Conservation (phyloP, 2,329 filamentous ascomycete genomes). For the Ascochyta koolunga region DNA sequence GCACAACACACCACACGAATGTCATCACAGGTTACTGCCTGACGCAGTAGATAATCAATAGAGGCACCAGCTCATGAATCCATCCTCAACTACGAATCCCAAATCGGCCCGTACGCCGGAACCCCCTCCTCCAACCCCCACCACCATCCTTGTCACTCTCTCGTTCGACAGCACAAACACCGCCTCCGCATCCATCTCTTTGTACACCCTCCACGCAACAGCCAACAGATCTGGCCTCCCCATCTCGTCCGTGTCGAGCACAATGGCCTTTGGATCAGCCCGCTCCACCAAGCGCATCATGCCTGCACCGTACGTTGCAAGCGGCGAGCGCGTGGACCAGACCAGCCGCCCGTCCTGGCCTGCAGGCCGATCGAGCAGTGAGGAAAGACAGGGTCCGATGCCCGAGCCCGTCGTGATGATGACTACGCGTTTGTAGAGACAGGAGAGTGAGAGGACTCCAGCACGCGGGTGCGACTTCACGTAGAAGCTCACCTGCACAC, state of each 20-base stretch:
- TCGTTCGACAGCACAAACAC: conserved; percentile 77
- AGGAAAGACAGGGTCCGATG: conserved; percentile 51
- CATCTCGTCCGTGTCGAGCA: conserved; percentile 68
- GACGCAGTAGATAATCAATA: too few relatives aligned
- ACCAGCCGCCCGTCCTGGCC: conserved; percentile 64
- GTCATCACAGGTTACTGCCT: too few relatives aligned
- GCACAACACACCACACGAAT: too few relatives aligned
- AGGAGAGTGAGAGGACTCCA: conserved; percentile 41
- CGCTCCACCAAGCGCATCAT: conserved; percentile 62
- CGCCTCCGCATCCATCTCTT: conserved; percentile 63
- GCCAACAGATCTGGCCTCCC: conserved; percentile 68
- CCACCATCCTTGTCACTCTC: conserved; percentile 69
- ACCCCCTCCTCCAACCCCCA: conserved; percentile 72
- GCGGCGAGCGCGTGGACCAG: conserved; percentile 70
- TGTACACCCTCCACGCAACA: conserved; percentile 59
- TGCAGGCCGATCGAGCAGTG: conserved; percentile 59
- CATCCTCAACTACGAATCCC: conserved; percentile 61
- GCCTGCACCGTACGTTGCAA: conserved; percentile 65
- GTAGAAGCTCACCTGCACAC: conserved; percentile 31
- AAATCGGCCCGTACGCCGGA: conserved; percentile 75
- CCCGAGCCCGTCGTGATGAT: conserved; percentile 46
- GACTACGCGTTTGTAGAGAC: conserved; percentile 39
- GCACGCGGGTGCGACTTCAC: conserved; percentile 37
- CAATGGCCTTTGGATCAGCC: conserved; percentile 67
- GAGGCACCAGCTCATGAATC: too few relatives aligned